A percentile compares a stretch with the other conserved stretches of the same genome.
These are phyloP conservation scores for Brassica nigra DNA, from an alignment of 345 rosid species.

Conservation along the genomic window DNA sequence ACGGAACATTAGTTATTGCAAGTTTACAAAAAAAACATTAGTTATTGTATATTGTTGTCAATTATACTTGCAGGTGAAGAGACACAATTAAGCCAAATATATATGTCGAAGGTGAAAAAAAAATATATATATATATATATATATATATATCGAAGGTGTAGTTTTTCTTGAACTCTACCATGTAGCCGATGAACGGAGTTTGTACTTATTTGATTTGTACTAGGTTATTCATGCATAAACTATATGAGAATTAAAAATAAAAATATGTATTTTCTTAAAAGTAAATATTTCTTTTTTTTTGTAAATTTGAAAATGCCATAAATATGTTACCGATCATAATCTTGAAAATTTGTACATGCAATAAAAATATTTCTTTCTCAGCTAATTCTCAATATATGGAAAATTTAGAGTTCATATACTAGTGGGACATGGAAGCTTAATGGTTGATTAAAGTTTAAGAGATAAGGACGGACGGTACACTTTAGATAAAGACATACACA, in stretches of 20 bases:
- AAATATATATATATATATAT: too few species aligned
- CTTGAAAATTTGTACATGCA: not conserved
- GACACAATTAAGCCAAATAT: not conserved
- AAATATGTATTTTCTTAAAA: not conserved
- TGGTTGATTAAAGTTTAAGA: slow-evolving; percentile 22
- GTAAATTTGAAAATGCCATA: not conserved
- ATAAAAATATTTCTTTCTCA: not conserved
- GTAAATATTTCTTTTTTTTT: not conserved
- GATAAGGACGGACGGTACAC: slow-evolving; percentile 18
- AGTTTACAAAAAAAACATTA: too few species aligned
- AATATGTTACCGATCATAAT: not conserved
- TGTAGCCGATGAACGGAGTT: not conserved
- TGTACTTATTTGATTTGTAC: not conserved
- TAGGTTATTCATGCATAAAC: not conserved
- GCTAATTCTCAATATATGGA: not conserved
- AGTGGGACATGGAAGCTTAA: slow-evolving; percentile 18
- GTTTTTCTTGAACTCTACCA: not conserved
- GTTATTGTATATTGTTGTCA: not conserved
- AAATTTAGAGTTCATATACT: not conserved
- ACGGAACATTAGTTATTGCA: not conserved
- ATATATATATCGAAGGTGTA: too few species aligned
- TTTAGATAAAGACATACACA: slow-evolving; percentile 27
- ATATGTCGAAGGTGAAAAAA: too few species aligned
- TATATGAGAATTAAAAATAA: not conserved
- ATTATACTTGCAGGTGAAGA: not conserved